Percentiles rank a stretch among this genome's conserved stretches.
These are phyloP conservation scores for Chlorella sp. DNA, from an alignment of 139 green algal genomes.

Conservation along the genomic window DNA sequence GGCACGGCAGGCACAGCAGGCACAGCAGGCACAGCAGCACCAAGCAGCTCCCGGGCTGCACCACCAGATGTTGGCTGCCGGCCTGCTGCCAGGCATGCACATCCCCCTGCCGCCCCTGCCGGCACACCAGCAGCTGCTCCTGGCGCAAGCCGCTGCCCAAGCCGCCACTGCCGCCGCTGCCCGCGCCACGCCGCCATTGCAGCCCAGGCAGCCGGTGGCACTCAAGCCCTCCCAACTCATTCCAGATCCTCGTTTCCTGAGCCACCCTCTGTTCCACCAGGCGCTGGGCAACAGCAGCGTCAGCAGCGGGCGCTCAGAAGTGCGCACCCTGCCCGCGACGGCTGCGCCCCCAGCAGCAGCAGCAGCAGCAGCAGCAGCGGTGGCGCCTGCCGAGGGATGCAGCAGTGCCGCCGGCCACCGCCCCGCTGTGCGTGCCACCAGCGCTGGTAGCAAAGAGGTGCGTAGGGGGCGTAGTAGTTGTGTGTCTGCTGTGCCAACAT, in stretches of 20 bases:
- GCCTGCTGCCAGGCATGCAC: background rate
- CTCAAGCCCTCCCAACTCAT: background rate
- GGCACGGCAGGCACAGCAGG: background rate
- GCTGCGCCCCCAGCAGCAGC: background rate
- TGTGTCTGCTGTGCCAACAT: no score
- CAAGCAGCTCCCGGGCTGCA: background rate
- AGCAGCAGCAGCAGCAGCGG: background rate
- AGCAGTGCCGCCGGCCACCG: no score
- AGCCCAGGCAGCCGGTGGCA: background rate
- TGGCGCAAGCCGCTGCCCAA: background rate
- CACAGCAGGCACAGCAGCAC: background rate
- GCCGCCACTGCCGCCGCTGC: background rate
- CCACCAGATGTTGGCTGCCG: background rate
- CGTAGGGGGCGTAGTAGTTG: no score
- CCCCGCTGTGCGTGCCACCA: no score
- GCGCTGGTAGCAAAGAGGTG: no score
- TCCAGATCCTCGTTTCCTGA: background rate
- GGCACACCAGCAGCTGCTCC: background rate
- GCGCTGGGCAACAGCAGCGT: background rate
- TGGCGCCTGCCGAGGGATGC: no score
- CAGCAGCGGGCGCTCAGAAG: background rate
- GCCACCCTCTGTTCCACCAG: background rate
- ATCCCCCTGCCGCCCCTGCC: background rate
- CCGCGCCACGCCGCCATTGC: background rate
- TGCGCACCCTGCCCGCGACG: no score